Base-by-base conservation (phyloP, 768 basidiomycete species). In the Boletales sp. region DNA sequence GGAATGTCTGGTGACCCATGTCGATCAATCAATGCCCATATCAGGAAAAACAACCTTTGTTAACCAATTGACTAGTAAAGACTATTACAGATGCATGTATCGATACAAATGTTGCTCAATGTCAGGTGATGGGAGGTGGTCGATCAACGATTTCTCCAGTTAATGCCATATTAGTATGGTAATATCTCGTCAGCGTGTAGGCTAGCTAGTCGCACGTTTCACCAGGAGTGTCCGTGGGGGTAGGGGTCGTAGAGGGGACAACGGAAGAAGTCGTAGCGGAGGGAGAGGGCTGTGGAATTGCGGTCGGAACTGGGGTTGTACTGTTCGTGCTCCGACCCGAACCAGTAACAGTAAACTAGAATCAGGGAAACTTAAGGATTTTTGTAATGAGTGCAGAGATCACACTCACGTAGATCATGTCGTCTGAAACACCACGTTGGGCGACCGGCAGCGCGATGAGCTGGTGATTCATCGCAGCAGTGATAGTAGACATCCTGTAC, bases 401-500 rank as follows among this genome's bases (percentile, higher is more conserved):
- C 17, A 12, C 30, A 48, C 71, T 68, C 49, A 70, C 67, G 37
- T 76, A 76, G 44, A 75, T 67, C 1, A 57, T 55, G 47, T 76
- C 75, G 39, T 75, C 75, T n/a, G 75, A 53, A 17, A 47, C 39
- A 24, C 75, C 75, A 18, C 69, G 76, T 52, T 74, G 65, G 11
- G 72, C 72, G 19, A 72, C 49, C n/a, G 64, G 67, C 47, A 71
- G 59, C 13, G 65, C 50, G 15, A 63, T 65, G 11, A 65, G 63
- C 38, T 77, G 77, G 50, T 77, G 77, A 63, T 79, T 80, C 40
- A 75, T 69, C 13, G 75, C 74, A 10, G 72, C 53, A 59, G 74
- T 74, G 63, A 75, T 72, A 36, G 67, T 64, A 36, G 68, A 64
- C 53, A 82, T 58, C 54, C 69, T 71, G 66, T 82, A 83, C 13